These are phyloP conservation scores for Pythium myriotylum DNA, from an alignment of 352 stramenopile species.

Conservation along the genomic window DNA sequence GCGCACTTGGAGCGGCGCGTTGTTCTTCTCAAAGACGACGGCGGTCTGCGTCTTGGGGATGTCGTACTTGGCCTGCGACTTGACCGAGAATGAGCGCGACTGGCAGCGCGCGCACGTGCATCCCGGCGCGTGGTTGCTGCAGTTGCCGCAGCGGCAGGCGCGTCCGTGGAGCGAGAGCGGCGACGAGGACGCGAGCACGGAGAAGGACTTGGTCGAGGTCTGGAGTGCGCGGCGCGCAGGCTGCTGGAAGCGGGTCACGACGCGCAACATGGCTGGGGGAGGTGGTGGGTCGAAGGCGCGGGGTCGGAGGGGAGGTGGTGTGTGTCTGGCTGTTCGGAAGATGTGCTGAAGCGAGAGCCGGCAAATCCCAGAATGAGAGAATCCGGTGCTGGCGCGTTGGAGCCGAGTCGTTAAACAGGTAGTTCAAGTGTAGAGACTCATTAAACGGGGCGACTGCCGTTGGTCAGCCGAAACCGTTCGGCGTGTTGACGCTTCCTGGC, in stretches of 20 bases:
- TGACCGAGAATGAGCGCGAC: slow-evolving; percentile 36
- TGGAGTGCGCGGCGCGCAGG: background rate
- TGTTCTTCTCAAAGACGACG: slow-evolving; percentile 52
- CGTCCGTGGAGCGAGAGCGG: slow-evolving; percentile 15
- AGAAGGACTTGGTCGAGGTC: background rate
- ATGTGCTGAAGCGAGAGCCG: too few relatives aligned
- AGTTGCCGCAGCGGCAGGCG: slow-evolving; percentile 40
- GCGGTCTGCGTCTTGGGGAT: slow-evolving; percentile 56
- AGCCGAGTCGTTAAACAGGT: too few relatives aligned
- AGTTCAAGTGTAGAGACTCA: too few relatives aligned
- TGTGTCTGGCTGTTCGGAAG: too few relatives aligned
- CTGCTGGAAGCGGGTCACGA: background rate
- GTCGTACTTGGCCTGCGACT: slow-evolving; percentile 43
- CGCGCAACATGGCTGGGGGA: background rate
- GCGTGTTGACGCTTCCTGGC: too few relatives aligned
- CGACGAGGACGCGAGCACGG: background rate
- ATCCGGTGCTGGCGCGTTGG: too few relatives aligned
- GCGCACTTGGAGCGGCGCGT: slow-evolving; percentile 47
- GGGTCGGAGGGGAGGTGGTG: too few relatives aligned
- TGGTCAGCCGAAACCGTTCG: too few relatives aligned
- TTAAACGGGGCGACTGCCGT: too few relatives aligned
- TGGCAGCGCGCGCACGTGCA: slow-evolving; percentile 18
- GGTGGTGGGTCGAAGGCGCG: too few relatives aligned
- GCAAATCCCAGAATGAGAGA: too few relatives aligned
- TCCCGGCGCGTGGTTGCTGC: slow-evolving; percentile 24